Conservation (phyloP, 2,329 filamentous ascomycete species). For the Apiospora malaysiana region DNA sequence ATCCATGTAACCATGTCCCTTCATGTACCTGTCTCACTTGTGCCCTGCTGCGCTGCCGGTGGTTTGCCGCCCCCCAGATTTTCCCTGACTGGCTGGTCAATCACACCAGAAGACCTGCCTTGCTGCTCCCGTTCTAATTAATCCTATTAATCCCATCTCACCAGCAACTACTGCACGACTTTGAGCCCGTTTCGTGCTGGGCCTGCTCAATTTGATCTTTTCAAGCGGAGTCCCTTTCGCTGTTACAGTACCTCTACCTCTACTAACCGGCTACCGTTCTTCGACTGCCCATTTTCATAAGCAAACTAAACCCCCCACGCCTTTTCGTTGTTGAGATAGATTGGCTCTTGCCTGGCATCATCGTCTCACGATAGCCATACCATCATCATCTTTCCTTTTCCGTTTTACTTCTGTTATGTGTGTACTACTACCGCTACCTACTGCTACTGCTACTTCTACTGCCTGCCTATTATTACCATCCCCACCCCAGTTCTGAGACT, state of each 20-base stretch:
- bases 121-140: neutral
- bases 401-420: slow-evolving; percentile 13
- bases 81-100: slow-evolving; percentile 7
- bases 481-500: slow-evolving; percentile 15
- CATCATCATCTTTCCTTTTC: neutral
- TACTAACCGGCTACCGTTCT: neutral
- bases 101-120: neutral
- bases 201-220: slow-evolving; percentile 14
- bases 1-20: too few species aligned
- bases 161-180: slow-evolving; percentile 12
- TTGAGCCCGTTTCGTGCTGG: slow-evolving; percentile 2
- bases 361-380: slow-evolving; percentile 16
- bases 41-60: neutral
- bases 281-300: neutral
- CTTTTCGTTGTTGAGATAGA: slow-evolving; percentile 13
- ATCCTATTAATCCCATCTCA: slow-evolving; percentile 19
- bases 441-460: neutral
- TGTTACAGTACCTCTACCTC: neutral
- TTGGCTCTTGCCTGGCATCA: slow-evolving; percentile 9
- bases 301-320: slow-evolving; percentile 14
- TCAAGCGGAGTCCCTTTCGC: neutral
- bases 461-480: neutral
- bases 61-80: slow-evolving; percentile 19
- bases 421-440: neutral
- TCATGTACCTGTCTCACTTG: slow-evolving; percentile 4